These are phyloP conservation scores for Aspergillus melleus DNA, from an alignment of 2,329 filamentous ascomycete genomes.

Conservation along the genomic window DNA sequence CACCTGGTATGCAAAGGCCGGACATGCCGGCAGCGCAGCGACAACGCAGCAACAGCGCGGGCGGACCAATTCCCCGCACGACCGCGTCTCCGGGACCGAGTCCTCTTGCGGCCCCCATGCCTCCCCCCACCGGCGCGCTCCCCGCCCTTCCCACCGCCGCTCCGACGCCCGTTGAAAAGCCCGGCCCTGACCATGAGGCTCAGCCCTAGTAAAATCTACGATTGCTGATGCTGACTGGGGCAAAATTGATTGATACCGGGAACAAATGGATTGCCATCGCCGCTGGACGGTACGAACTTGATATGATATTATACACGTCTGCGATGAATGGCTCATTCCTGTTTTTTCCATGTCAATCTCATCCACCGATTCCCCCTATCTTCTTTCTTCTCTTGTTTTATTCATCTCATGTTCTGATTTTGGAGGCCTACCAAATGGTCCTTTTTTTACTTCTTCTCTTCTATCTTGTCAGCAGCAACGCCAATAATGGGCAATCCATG, in stretches of 20 bases:
- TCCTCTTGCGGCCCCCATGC: slow-evolving; percentile 26
- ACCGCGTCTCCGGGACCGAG: slow-evolving; percentile 24
- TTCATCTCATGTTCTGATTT: slow-evolving; percentile 1
- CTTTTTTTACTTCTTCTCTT: not conserved
- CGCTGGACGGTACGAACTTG: slow-evolving; percentile 14
- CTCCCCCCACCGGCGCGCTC: slow-evolving; percentile 39
- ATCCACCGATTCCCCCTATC: slow-evolving; percentile 3
- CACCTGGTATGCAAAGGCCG: slow-evolving; percentile 42
- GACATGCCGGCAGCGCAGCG: slow-evolving; percentile 39
- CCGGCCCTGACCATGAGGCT: slow-evolving; percentile 53
- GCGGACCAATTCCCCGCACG: slow-evolving; percentile 26
- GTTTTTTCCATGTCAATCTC: not conserved
- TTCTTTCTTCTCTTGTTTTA: slow-evolving; percentile 2
- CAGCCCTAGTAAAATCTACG: slow-evolving; percentile 15
- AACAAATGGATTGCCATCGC: slow-evolving; percentile 8
- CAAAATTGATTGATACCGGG: slow-evolving; percentile 4
- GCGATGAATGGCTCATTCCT: slow-evolving; percentile 20
- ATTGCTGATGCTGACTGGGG: slow-evolving; percentile 3
- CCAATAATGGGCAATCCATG: not conserved
- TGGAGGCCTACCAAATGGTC: not conserved
- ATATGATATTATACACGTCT: slow-evolving; percentile 16
- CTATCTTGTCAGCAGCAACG: not conserved
- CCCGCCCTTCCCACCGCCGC: slow-evolving; percentile 45
- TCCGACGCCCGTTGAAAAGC: slow-evolving; percentile 47
- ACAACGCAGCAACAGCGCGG: slow-evolving; percentile 47